Evolutionary conservation across 2,329 filamentous ascomycete genomes (phyloP), one percentile per base, ranked within the genome.

Genomic region (Zasmidium cellare): DNA sequence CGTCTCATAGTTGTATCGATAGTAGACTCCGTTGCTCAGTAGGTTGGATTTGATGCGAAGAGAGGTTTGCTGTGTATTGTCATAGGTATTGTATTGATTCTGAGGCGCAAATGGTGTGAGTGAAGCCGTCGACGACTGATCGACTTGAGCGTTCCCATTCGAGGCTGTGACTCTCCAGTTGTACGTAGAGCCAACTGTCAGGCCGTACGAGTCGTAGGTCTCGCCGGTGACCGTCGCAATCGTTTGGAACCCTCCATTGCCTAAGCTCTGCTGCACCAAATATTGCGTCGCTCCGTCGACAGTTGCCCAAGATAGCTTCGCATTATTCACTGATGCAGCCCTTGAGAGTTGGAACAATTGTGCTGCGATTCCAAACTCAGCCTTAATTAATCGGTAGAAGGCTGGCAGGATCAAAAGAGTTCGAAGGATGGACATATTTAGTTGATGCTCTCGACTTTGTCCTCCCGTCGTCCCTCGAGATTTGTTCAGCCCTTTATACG

Each of bases 1-100:
- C 3, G 55, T 53, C 23, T 62, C 57, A 46, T 62, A 66, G 41
- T 60, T 65, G 57, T 66, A 64, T 5, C 54, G 57, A 55, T 66
- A 66, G 52, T 64, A 66, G n/a, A 64, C 51, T 1, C 59, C 59
- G 41, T 59, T 55, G 3, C 20, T 59, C 48, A 19, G 49, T 25
- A 65, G 53, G 7, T 61, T 54, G 3, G 59, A 58, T 55, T 62
- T 64, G 23, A 62, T 45, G 6, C 38, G 28, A 3, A 57, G 24
- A 1, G 24, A 2, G 0, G 61, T 61, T 11, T 28, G 20, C 20
- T 50, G 51, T 3, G 61, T 64, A 44, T 65, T 65, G 53, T 62
- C 61, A 46, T 65, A 61, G 6, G 59, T 64, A 46, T 58, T 49
- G 57, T 60, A 63, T 3, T 48, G 35, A 12, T 53, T 53, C 51